A percentile compares a stretch with the other conserved stretches of the same genome.
Evolutionary conservation across 371 early-diverging fungal species (phyloP).

Genomic region (Cokeromyces recurvatus): DNA sequence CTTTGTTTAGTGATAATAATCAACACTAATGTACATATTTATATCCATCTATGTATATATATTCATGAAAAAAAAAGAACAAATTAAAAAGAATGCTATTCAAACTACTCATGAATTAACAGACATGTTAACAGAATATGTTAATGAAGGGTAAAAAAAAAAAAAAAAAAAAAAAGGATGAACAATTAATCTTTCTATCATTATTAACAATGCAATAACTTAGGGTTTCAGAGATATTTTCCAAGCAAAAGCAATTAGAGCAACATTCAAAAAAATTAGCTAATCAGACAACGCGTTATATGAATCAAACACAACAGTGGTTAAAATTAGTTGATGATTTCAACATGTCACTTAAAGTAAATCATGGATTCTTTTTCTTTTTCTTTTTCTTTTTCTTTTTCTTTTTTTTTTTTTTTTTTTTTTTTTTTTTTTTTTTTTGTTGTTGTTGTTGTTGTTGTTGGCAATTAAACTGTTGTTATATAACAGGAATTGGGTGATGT

Average conservation of each 20-base stretch:
- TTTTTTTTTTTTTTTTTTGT: no score
- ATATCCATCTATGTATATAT: no score
- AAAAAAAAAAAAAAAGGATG: neutral
- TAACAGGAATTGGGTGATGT: constrained; percentile 76
- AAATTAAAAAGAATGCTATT: constrained; percentile 48
- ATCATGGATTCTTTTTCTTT: neutral
- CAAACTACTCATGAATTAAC: constrained; percentile 47
- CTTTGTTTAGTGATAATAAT: no score
- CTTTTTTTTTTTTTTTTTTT: no score
- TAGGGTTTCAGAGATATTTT: constrained; percentile 52
- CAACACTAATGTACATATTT: neutral
- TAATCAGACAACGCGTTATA: constrained; percentile 41
- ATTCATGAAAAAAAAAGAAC: constrained; percentile 51
- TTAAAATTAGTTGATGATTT: constrained; percentile 54
- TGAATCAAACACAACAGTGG: constrained; percentile 63
- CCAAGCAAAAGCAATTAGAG: constrained; percentile 61
- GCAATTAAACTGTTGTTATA: neutral
- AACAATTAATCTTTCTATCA: no score
- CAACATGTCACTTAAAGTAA: constrained; percentile 58
- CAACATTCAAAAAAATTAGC: constrained; percentile 51
- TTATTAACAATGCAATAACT: neutral
- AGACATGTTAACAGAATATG: constrained; percentile 51
- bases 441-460: no score
- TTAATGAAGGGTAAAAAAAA: constrained; percentile 47
- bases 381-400: no score